Evolutionary conservation across 441 rosid genomes (phyloP).

Genomic region (Gossypium schwendimanii): DNA sequence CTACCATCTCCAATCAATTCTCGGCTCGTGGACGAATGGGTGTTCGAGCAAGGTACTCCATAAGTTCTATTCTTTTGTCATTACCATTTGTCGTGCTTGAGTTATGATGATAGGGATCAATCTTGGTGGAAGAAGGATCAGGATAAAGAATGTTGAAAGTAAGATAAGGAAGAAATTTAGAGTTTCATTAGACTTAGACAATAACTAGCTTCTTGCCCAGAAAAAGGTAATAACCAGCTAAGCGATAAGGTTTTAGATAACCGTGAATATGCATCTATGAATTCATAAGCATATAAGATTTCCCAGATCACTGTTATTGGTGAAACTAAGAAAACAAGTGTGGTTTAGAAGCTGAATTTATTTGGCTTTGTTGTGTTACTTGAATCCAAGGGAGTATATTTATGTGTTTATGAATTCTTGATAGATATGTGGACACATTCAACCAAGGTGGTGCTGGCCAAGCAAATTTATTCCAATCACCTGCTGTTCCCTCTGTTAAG

Average conservation of each 20-base stretch:
- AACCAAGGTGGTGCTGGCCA: constrained; percentile 56
- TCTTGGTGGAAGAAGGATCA: neutral
- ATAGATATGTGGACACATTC: constrained; percentile 78
- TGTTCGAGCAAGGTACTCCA: constrained; percentile 56
- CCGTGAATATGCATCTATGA: neutral
- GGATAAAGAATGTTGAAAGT: neutral
- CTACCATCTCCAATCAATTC: constrained; percentile 63
- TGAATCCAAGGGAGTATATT: neutral
- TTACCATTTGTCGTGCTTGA: neutral
- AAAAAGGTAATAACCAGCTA: neutral
- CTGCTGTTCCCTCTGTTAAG: constrained; percentile 54
- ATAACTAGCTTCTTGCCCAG: neutral
- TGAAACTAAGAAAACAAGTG: neutral
- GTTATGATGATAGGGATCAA: neutral
- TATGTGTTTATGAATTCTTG: neutral
- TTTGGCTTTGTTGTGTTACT: neutral
- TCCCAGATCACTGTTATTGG: neutral
- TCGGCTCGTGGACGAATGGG: constrained; percentile 73
- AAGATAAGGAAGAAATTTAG: neutral
- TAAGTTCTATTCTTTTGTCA: neutral
- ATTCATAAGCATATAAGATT: neutral
- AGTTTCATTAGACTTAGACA: neutral
- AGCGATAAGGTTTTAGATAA: neutral
- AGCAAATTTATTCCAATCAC: constrained; percentile 60
- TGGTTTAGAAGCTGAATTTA: neutral